Percentiles rank a stretch among this genome's conserved stretches.
Conservation (phyloP, 140 eudicot species). For the Cichorium intybus region DNA sequence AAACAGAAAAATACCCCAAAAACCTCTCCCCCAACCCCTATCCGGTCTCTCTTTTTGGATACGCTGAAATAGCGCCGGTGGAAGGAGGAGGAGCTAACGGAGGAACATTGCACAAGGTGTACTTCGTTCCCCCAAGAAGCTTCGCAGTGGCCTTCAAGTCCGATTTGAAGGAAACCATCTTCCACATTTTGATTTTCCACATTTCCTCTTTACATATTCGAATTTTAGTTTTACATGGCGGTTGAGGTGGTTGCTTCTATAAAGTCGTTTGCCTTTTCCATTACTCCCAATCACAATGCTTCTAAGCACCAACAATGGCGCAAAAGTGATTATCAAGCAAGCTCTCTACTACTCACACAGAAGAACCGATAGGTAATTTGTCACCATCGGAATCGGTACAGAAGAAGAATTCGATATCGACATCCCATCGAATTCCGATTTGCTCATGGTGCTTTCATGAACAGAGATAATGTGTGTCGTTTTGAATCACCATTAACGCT, state of each 20-base stretch:
- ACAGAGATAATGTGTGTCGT: constrained; percentile 5
- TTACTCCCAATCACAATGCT: constrained; percentile 15
- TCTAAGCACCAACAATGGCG: constrained; percentile 27
- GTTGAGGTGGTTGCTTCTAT: constrained; percentile 30
- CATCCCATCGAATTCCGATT: constrained; percentile 23
- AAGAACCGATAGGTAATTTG: neutral
- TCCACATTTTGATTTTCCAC: no score
- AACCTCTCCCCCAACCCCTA: no score
- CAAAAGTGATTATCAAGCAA: constrained; percentile 25
- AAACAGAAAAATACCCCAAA: no score
- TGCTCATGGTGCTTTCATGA: neutral
- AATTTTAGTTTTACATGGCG: constrained; percentile 8
- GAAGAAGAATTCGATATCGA: constrained; percentile 2
- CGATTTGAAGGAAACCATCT: constrained; percentile 56
- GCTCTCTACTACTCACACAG: neutral
- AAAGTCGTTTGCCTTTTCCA: constrained; percentile 9
- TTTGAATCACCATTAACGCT: constrained; percentile 16
- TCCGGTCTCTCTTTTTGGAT: neutral
- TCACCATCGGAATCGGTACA: constrained; percentile 23
- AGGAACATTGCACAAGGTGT: constrained; percentile 43
- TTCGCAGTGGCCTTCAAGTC: constrained; percentile 45
- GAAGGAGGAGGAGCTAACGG: constrained; percentile 9
- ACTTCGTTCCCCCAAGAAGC: constrained; percentile 53
- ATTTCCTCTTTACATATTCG: no score
- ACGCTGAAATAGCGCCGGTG: constrained; percentile 19